phyloP scores from a whole-genome alignment of 129 eudicot species.

The Solidago caesia region DNA sequence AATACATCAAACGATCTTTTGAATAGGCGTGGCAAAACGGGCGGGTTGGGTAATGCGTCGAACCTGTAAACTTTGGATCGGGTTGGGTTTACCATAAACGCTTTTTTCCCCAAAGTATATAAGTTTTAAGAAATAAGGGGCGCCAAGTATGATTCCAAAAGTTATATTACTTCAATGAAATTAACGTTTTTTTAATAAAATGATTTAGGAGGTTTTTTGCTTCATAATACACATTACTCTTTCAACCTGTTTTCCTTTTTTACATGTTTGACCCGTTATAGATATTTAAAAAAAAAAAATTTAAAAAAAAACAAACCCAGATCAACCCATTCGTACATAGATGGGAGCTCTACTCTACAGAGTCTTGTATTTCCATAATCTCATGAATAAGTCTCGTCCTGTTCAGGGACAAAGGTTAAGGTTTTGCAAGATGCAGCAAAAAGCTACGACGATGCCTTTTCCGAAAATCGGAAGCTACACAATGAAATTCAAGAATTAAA shows the following conservation, averaged over 20 bases:
- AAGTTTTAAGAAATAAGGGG: neutral
- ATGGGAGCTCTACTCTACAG: slow-evolving; percentile 10
- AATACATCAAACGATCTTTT: neutral
- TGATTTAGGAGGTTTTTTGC: slow-evolving; percentile 6
- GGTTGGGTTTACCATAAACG: neutral
- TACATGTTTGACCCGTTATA: neutral
- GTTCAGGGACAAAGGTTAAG: slow-evolving; percentile 55
- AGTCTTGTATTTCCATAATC: neutral
- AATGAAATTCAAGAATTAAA: slow-evolving; percentile 93
- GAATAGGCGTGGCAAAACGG: neutral
- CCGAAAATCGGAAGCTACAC: slow-evolving; percentile 84
- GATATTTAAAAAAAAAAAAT: too few relatives aligned
- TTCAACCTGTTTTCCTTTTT: neutral
- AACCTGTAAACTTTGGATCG: neutral
- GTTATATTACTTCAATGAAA: neutral
- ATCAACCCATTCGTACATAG: neutral
- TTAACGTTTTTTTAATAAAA: neutral
- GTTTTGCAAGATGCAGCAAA: slow-evolving; percentile 60
- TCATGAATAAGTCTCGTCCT: neutral
- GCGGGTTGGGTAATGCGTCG: neutral
- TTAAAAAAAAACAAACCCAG: too few relatives aligned
- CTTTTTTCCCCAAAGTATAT: neutral
- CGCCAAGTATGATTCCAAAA: neutral
- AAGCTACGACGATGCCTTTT: slow-evolving; percentile 56
- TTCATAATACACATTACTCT: neutral